Conservation (phyloP, 169 alveolate species). For the Eimeria tenella region DNA sequence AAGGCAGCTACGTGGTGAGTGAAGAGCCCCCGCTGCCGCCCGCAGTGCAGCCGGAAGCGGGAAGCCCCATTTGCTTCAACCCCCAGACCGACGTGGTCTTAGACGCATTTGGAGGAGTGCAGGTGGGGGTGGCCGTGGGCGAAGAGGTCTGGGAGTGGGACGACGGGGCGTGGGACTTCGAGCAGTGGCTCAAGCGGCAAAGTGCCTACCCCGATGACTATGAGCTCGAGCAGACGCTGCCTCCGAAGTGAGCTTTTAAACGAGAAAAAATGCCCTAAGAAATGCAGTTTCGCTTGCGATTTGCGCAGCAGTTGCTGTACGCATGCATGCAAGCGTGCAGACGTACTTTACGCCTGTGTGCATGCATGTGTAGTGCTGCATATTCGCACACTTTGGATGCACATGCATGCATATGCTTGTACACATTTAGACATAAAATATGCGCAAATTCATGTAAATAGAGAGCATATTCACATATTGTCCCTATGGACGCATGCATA, state of each 20-base stretch:
- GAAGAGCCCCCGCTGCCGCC: slow-evolving; percentile 40
- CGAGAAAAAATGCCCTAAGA: too few relatives aligned
- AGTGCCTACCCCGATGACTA: slow-evolving; percentile 89
- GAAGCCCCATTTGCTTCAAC: slow-evolving; percentile 78
- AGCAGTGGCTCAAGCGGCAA: slow-evolving; percentile 90
- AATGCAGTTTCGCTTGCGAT: too few relatives aligned
- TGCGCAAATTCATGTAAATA: too few relatives aligned
- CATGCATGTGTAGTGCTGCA: too few relatives aligned
- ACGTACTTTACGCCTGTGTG: too few relatives aligned
- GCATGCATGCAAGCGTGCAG: too few relatives aligned
- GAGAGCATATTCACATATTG: too few relatives aligned
- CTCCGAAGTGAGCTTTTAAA: slow-evolving; percentile 73
- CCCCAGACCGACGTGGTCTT: slow-evolving; percentile 87
- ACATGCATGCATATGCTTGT: too few relatives aligned
- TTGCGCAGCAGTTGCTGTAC: too few relatives aligned
- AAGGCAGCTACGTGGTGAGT: background rate
- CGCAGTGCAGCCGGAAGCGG: background rate
- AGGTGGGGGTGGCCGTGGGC: slow-evolving; percentile 89
- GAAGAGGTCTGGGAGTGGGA: slow-evolving; percentile 90
- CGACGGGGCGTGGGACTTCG: slow-evolving; percentile 89
- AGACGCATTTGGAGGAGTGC: slow-evolving; percentile 91
- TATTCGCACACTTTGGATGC: too few relatives aligned
- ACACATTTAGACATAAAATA: too few relatives aligned
- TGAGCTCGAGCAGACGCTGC: slow-evolving; percentile 75
- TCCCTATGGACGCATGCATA: too few relatives aligned